phyloP scores from a whole-genome alignment of 2,329 filamentous ascomycete species.

The Ampelomyces quisqualis region DNA sequence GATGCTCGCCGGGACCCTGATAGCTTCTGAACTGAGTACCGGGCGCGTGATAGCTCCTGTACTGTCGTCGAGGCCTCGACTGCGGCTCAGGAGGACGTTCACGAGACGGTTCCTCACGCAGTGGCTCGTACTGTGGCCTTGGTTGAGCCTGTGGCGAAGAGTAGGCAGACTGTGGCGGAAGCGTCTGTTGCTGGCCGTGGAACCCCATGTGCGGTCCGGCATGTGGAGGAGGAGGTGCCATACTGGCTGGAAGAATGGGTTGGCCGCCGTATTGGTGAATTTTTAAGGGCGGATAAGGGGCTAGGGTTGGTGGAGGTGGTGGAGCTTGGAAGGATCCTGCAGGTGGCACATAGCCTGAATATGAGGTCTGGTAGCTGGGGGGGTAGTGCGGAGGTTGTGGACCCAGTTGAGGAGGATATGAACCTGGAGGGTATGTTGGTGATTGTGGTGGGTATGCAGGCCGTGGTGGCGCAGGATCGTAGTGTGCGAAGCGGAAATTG shows the following conservation, averaged over 20 bases:
- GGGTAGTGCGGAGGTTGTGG: slow-evolving; percentile 52
- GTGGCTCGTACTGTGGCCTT: slow-evolving; percentile 21
- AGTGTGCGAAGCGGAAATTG: slow-evolving; percentile 41
- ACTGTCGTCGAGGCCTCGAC: slow-evolving; percentile 30
- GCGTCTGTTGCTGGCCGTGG: slow-evolving; percentile 10
- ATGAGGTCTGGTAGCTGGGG: slow-evolving; percentile 22
- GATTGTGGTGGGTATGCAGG: slow-evolving; percentile 25
- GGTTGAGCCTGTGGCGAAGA: slow-evolving; percentile 25
- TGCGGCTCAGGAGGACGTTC: slow-evolving; percentile 26
- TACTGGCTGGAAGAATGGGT: slow-evolving; percentile 43
- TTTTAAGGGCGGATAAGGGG: slow-evolving; percentile 37
- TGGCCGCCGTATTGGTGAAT: slow-evolving; percentile 45
- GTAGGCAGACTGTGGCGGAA: slow-evolving; percentile 7
- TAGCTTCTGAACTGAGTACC: slow-evolving; percentile 40
- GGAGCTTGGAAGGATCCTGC: slow-evolving; percentile 38
- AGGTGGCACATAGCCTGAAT: slow-evolving; percentile 36
- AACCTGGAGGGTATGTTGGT: slow-evolving; percentile 22
- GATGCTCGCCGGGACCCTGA: slow-evolving; percentile 32
- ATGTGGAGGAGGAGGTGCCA: slow-evolving; percentile 35
- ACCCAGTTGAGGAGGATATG: slow-evolving; percentile 18
- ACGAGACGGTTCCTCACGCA: slow-evolving; percentile 12
- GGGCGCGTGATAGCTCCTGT: slow-evolving; percentile 36
- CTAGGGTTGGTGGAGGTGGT: slow-evolving; percentile 27
- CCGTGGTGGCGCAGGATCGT: slow-evolving; percentile 35
- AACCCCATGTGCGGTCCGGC: slow-evolving; percentile 17